Evolutionary conservation across 352 stramenopile genomes (phyloP).

Genomic region (Phytophthora ramorum): DNA sequence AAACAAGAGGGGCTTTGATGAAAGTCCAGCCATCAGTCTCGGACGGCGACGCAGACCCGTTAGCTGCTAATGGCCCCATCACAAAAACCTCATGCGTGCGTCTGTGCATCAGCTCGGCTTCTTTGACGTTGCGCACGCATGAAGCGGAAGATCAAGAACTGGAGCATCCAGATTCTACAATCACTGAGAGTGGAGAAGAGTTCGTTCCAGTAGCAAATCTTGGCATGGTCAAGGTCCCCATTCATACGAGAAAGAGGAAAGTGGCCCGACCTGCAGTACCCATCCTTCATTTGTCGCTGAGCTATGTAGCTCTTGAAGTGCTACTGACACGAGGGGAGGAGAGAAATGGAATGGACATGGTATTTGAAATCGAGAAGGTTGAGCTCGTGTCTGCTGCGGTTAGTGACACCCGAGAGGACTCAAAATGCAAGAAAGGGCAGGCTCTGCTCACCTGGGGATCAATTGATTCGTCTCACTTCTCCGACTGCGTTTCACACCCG

Average conservation of each 20-base stretch:
- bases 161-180: conserved; percentile 21
- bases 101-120: conserved; percentile 61
- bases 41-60: conserved; percentile 21
- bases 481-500: conserved; percentile 71
- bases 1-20: conserved; percentile 62
- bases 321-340: conserved; percentile 40
- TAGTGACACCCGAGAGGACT: conserved; percentile 32
- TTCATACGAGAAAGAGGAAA: conserved; percentile 48
- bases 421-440: conserved; percentile 40
- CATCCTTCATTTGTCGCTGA: conserved; percentile 60
- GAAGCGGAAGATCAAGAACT: conserved; percentile 26
- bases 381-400: conserved; percentile 49
- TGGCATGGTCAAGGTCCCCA: conserved; percentile 72
- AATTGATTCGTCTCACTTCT: conserved; percentile 46
- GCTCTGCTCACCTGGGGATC: conserved; percentile 56
- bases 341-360: conserved; percentile 49
- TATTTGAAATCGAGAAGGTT: conserved; percentile 79
- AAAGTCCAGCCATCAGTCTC: conserved; percentile 29
- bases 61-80: conserved; percentile 20
- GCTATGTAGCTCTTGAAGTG: conserved; percentile 61
- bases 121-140: conserved; percentile 75
- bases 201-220: conserved; percentile 86
- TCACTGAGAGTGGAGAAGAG: conserved; percentile 42
- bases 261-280: conserved; percentile 66
- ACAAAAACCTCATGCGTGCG: conserved; percentile 55